Base-by-base conservation (phyloP, 2,329 filamentous ascomycete species). In the Knoxdaviesia proteae region DNA sequence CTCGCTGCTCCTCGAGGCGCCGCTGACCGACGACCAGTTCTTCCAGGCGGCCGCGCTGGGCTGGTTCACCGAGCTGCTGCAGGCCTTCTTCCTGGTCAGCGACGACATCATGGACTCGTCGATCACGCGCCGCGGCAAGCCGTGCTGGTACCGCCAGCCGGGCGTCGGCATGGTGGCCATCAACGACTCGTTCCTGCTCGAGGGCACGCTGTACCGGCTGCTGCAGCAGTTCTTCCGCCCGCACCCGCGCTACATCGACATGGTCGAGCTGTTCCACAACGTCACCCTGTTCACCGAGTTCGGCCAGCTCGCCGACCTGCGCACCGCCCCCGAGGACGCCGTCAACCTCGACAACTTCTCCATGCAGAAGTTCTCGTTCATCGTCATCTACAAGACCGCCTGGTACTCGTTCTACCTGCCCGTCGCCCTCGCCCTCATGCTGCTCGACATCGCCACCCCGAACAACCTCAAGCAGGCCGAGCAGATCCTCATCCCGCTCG, bases 351-450 rank as follows among this genome's bases (percentile, higher is more conserved):
- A 83, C 70, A 94, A 94, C 68, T 98, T 98, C 71, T 86, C 77
- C 60, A 70, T 94, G 61, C 73, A 87, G 48, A 98, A 94, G 71
- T 94, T 94, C 69, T 77, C 70, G 54, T 98, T 96, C 71, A 98
- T 98, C 56, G 90, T 98, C 65, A 83, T 93, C 63, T 96, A 93
- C 77, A 98, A 98, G 77, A 98, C 90, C 30, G 87, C 90, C 42
- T 98, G 92, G 69, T 98, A 98, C 71, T 92, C 82, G 56, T 98
- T 98, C 72, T 96, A 96, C 67, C 80, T 98, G 9, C 90, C 90
- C 46, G 86, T 98, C 44, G 88, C 86, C 7, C 74, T 98, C 38
- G 84, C 90, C 5, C 70, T 98, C 53, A 69, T 88, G 67, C 80
- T 86, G 63, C 74, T 87, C 51, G 78, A 84, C 56, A 69, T 87